Base-by-base conservation (phyloP, 345 rosid genomes). In the Aquilaria yunnanensis region DNA sequence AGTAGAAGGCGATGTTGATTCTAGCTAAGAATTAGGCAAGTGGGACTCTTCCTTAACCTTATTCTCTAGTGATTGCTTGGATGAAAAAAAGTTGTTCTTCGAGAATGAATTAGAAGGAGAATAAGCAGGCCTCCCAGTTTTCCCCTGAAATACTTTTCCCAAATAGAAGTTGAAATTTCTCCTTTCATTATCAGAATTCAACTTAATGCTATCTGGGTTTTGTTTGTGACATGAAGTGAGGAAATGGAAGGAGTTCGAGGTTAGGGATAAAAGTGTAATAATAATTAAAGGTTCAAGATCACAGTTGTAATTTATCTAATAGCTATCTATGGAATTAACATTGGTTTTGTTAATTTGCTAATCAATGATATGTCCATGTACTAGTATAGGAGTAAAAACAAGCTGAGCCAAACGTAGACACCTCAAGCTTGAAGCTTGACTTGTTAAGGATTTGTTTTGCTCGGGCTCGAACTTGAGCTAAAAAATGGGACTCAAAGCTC, bases 1-100 rank as follows among this genome's bases (percentile, higher is more conserved):
- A 3, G 92, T 87, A 62, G 96, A 81, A 34, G 85, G 68, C 50
- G 80, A 81, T 9, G 67, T 61, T 61, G 23, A 23, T 23, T 23
- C 23, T 23, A 67, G 54, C 74, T 71, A 70, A 0, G 77, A 74
- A 46, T 61, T 61, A 0, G 76, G 50, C 9, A 70, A 68, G 30
- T 68, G 66, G 45, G 74, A 65, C 14, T 60, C 57, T 37, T 57
- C 37, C 16, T 60, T 57, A 16, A n/a, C 3, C 56, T 3, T 65
- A 32, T 54, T 60, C 1, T 74, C 64, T 9, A 47, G 45, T 10
- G 65, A 66, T 49, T 61, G 56, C 54, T 58, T 59, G 11, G 70
- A 56, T 12, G 62, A 69, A 33, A 69, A 70, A 23, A 70, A 34
- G 1, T 69, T 61, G 51, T 50, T 46, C 16, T 62, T 69, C 12